Evolutionary conservation across 805 yeast species (phyloP).

Genomic region (Candida ulmi): DNA sequence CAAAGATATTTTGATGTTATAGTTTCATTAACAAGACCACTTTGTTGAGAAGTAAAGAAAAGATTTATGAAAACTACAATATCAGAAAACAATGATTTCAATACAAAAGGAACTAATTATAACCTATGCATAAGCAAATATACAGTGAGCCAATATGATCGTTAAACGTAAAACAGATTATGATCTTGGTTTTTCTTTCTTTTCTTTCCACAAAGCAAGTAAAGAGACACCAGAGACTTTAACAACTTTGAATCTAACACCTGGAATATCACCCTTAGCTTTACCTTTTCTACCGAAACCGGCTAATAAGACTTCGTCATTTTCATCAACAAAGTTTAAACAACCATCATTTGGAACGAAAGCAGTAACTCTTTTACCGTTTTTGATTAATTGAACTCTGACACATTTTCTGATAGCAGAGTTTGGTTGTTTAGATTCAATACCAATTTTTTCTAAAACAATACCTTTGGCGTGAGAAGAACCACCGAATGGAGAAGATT

Average conservation of each 20-base stretch:
- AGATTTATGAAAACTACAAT: no score
- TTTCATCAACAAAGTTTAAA: slow-evolving; percentile 98
- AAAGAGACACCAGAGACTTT: slow-evolving; percentile 99
- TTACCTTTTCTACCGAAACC: slow-evolving; percentile 99
- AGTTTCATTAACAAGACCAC: neutral
- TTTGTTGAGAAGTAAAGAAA: no score
- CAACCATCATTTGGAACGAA: slow-evolving; percentile 99
- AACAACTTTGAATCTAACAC: slow-evolving; percentile 99
- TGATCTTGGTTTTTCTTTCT: slow-evolving; percentile 99
- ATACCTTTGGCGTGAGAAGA: slow-evolving; percentile 99
- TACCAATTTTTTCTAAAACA: slow-evolving; percentile 98
- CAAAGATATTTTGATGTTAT: neutral
- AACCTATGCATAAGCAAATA: slow-evolving; percentile 23
- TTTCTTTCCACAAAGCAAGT: slow-evolving; percentile 99
- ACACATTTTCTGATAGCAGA: slow-evolving; percentile 99
- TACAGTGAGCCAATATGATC: slow-evolving; percentile 11
- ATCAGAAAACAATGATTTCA: no score
- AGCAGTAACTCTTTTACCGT: slow-evolving; percentile 99
- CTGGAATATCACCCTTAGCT: slow-evolving; percentile 99
- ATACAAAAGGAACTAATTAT: slow-evolving; percentile 3
- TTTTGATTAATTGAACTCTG: slow-evolving; percentile 99
- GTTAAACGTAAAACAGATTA: slow-evolving; percentile 35
- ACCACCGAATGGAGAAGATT: slow-evolving; percentile 99
- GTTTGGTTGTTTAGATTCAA: slow-evolving; percentile 99
- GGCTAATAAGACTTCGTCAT: slow-evolving; percentile 98